Percentiles rank a stretch among this genome's conserved stretches.
Conservation (phyloP, 2,329 filamentous ascomycete species). For the Fusarium sambucinum region DNA sequence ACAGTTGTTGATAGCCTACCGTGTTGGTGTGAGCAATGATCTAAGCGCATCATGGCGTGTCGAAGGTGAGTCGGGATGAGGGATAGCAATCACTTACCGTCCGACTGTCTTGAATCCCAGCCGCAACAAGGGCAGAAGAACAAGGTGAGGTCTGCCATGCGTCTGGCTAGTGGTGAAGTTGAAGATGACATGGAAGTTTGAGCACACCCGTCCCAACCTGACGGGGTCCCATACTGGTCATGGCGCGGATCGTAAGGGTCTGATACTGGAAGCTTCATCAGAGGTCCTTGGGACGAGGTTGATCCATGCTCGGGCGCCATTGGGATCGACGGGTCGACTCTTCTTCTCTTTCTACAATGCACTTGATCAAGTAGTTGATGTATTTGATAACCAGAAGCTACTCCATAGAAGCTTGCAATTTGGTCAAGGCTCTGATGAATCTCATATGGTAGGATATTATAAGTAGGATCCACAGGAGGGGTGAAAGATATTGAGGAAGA, state of each 20-base stretch:
- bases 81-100: constrained; percentile 47
- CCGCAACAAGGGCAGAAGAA: constrained; percentile 52
- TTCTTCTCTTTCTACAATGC: constrained; percentile 52
- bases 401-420: constrained; percentile 50
- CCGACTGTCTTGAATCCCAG: constrained; percentile 44
- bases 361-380: constrained; percentile 47
- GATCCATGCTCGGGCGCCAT: constrained; percentile 49
- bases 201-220: constrained; percentile 42
- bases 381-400: constrained; percentile 49
- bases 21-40: constrained; percentile 27
- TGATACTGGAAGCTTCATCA: constrained; percentile 50
- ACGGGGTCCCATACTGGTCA: constrained; percentile 38
- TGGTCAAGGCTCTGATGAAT: constrained; percentile 47
- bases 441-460: constrained; percentile 45
- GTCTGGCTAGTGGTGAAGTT: constrained; percentile 45
- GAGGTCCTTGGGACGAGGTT: constrained; percentile 45
- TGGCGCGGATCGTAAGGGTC: constrained; percentile 41
- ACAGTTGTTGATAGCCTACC: constrained; percentile 54
- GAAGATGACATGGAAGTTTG: constrained; percentile 43
- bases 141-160: constrained; percentile 48
- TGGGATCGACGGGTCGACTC: constrained; percentile 46
- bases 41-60: neutral
- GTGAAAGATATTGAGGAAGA: constrained; percentile 40
- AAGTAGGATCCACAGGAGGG: constrained; percentile 41
- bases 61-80: neutral